Evolutionary conservation across 192 early-diverging fungal species (phyloP).

Genomic region (Entophlyctis luteolus): DNA sequence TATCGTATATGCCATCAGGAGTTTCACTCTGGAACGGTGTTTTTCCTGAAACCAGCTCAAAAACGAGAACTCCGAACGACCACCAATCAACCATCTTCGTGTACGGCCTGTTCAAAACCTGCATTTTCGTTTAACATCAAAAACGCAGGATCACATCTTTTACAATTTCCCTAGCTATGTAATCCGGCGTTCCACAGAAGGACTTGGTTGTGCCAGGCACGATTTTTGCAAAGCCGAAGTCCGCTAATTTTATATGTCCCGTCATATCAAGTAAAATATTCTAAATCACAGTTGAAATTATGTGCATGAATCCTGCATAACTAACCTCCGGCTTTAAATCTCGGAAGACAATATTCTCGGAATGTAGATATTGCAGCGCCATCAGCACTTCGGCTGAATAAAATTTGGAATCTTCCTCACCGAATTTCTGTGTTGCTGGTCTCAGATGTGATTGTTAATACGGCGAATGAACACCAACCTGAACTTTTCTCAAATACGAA

Average conservation of each 20-base stretch:
- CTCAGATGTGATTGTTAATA: neutral
- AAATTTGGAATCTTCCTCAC: constrained; percentile 69
- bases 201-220: constrained; percentile 89
- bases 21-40: constrained; percentile 79
- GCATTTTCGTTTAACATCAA: neutral
- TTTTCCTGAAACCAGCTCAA: constrained; percentile 67
- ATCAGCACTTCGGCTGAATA: constrained; percentile 71
- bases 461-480: constrained; percentile 24
- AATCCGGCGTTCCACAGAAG: constrained; percentile 97
- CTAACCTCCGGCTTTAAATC: constrained; percentile 70
- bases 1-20: constrained; percentile 48
- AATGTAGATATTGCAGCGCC: constrained; percentile 73
- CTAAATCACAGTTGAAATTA: constrained; percentile 10
- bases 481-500: constrained; percentile 36
- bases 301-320: neutral
- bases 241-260: constrained; percentile 90
- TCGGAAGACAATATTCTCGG: constrained; percentile 69
- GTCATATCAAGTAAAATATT: constrained; percentile 95
- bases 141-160: neutral
- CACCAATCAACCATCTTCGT: constrained; percentile 97
- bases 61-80: constrained; percentile 93
- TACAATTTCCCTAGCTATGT: constrained; percentile 84
- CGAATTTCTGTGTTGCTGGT: constrained; percentile 48
- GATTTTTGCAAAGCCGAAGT: constrained; percentile 95
- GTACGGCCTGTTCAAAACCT: constrained; percentile 77